Evolutionary conservation across 306 rosid species (phyloP).

Genomic region (Sindora glabra): DNA sequence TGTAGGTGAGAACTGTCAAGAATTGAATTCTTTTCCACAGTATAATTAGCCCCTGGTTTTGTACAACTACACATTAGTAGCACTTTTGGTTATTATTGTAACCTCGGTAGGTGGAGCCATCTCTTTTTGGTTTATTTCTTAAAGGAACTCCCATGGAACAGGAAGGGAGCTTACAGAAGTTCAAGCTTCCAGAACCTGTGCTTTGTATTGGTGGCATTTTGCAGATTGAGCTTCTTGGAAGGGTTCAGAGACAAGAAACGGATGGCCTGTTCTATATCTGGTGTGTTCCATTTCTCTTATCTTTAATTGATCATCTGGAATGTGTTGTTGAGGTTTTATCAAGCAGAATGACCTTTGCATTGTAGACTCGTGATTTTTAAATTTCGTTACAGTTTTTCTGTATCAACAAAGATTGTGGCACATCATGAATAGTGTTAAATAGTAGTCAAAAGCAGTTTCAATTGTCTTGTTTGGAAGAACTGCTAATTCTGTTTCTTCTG

Average conservation of each 20-base stretch:
- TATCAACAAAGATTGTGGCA: neutral
- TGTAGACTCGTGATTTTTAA: neutral
- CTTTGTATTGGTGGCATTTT: slow-evolving; percentile 87
- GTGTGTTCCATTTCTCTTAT: slow-evolving; percentile 30
- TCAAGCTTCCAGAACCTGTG: slow-evolving; percentile 83
- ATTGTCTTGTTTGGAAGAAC: neutral
- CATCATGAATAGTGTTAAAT: neutral
- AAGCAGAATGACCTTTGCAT: neutral
- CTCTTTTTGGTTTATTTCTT: slow-evolving; percentile 5
- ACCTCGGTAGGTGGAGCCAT: neutral
- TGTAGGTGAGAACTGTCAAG: too few species aligned
- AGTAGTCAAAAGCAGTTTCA: neutral
- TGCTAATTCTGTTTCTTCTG: neutral
- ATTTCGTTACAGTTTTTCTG: neutral
- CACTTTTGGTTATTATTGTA: neutral
- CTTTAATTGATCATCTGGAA: neutral
- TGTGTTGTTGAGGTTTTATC: neutral
- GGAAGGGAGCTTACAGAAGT: slow-evolving; percentile 59
- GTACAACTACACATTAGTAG: neutral
- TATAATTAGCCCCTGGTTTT: too few species aligned
- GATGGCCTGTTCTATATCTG: slow-evolving; percentile 80
- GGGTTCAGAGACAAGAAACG: slow-evolving; percentile 81
- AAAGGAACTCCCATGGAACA: slow-evolving; percentile 26
- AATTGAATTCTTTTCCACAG: too few species aligned
- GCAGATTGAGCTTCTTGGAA: slow-evolving; percentile 86